Base-by-base conservation (phyloP, 495 filamentous ascomycete genomes). In the Margaritispora aquatica region DNA sequence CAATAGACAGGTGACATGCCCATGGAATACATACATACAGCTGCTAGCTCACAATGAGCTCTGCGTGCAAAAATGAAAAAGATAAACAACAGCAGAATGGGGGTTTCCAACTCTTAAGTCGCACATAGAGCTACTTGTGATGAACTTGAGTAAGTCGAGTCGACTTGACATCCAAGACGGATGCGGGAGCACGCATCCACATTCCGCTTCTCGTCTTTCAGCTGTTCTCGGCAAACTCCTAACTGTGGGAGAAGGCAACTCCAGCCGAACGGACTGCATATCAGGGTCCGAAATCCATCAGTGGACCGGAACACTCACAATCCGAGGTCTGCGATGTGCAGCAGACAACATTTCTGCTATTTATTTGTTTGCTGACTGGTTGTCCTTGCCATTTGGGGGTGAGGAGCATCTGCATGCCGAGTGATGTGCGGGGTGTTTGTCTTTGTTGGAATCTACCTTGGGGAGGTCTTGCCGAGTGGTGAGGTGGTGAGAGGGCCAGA, bases 291-390 rank as follows among this genome's bases (percentile, higher is more conserved):
- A n/a, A n/a, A n/a, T n/a, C 38, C 38, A 44, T 15, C 38, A 44
- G 4, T n/a, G 20, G 44, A 3, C 54, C 54, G 54, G 54, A 57
- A 57, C 20, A 38, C 10, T 5, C 3, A 57, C 54, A 57, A 57
- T 34, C 55, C 55, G 55, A 50, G 55, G 10, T 15, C 10, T 51
- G 46, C 55, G 55, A 58, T 50, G 44, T 58, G 55, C 55, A 58
- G 51, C 55, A 58, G 51, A 56, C 7, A 15, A 10, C 15, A n/a
- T 44, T 7, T 44, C 15, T 44, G 4, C 38, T 10, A 44, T n/a
- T 34, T 34, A n/a, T 34, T 5, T 34, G 29, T 13, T 5, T 34
- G 29, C 13, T 34, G 29, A 13, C 29, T 34, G 29, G 13, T 5
- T 34, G 29, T 5, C 5, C 29, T n/a, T n/a, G n/a, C n/a, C n/a